A percentile compares a stretch with the other conserved stretches of the same genome.
Evolutionary conservation across 2,329 filamentous ascomycete species (phyloP).

Genomic region (Hymenoscyphus fraxineus): DNA sequence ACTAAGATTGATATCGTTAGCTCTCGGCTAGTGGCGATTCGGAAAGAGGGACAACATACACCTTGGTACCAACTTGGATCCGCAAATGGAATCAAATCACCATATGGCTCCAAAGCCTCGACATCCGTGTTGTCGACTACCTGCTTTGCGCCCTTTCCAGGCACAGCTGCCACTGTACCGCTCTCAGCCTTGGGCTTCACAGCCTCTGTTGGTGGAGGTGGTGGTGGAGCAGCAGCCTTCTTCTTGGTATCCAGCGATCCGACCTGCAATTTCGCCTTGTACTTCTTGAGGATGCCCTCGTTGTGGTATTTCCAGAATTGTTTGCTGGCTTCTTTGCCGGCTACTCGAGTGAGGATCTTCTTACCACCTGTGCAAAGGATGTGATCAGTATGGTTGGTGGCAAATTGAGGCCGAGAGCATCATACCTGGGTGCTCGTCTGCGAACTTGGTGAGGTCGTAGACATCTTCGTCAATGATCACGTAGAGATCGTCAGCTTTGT

Average conservation of each 20-base stretch:
- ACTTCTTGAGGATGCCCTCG: conserved; percentile 48
- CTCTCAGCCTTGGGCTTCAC: conserved; percentile 57
- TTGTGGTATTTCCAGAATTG: conserved; percentile 37
- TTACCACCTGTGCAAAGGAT: conserved; percentile 62
- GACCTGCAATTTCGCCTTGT: conserved; percentile 83
- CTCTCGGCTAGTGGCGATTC: not conserved
- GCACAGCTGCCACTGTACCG: conserved; percentile 47
- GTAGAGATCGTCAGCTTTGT: conserved; percentile 80
- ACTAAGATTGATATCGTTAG: conserved; percentile 47
- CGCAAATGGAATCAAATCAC: conserved; percentile 82
- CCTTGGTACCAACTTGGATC: conserved; percentile 95
- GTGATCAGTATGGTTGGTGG: conserved; percentile 38
- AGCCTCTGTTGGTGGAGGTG: conserved; percentile 43
- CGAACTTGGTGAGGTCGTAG: conserved; percentile 88
- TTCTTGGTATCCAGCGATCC: conserved; percentile 89
- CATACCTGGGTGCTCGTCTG: conserved; percentile 78
- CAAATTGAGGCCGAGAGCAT: not conserved
- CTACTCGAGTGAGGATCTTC: conserved; percentile 33
- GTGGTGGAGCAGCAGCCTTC: conserved; percentile 49
- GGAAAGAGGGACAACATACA: conserved; percentile 52
- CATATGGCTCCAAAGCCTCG: conserved; percentile 79
- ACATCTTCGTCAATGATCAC: conserved; percentile 93
- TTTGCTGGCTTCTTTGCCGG: conserved; percentile 35
- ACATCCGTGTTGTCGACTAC: conserved; percentile 30
- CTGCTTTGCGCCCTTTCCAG: conserved; percentile 46